A percentile compares a stretch with the other conserved stretches of the same genome.
Evolutionary conservation across 768 basidiomycete genomes (phyloP).

Genomic region (Tephrocybe sp.): DNA sequence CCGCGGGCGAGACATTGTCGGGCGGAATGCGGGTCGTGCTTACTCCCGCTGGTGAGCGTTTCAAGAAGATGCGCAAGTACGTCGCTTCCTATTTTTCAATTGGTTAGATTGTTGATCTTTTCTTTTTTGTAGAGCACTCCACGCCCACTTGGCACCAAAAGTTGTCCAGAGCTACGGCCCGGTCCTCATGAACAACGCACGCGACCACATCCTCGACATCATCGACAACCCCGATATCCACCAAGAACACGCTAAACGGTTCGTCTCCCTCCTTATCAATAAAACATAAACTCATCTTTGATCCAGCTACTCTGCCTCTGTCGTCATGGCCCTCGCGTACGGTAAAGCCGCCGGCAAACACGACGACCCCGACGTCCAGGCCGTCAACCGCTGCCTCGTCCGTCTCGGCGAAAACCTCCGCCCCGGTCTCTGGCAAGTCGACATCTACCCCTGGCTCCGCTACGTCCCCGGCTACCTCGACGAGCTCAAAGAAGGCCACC

Average conservation of each 20-base stretch:
- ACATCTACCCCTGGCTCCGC: conserved; percentile 44
- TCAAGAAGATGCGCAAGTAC: conserved; percentile 62
- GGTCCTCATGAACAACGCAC: conserved; percentile 45
- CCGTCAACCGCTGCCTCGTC: conserved; percentile 46
- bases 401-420: conserved; percentile 44
- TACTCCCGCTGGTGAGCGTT: conserved; percentile 55
- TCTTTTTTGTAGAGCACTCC: conserved; percentile 43
- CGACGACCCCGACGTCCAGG: conserved; percentile 46
- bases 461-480: conserved; percentile 59
- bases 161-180: conserved; percentile 47
- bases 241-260: conserved; percentile 52
- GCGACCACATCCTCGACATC: conserved; percentile 44
- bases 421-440: conserved; percentile 47
- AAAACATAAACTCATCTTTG: not conserved
- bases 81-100: not conserved
- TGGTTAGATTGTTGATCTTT: not conserved
- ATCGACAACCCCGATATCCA: conserved; percentile 43
- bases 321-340: conserved; percentile 53
- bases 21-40: conserved; percentile 60
- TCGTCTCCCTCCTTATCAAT: not conserved
- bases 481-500: conserved; percentile 56
- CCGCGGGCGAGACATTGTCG: conserved; percentile 59
- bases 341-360: conserved; percentile 41
- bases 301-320: conserved; percentile 46
- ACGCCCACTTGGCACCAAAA: conserved; percentile 59